Base-by-base conservation (phyloP, 129 eudicot species). In the Kitagawia praeruptora region DNA sequence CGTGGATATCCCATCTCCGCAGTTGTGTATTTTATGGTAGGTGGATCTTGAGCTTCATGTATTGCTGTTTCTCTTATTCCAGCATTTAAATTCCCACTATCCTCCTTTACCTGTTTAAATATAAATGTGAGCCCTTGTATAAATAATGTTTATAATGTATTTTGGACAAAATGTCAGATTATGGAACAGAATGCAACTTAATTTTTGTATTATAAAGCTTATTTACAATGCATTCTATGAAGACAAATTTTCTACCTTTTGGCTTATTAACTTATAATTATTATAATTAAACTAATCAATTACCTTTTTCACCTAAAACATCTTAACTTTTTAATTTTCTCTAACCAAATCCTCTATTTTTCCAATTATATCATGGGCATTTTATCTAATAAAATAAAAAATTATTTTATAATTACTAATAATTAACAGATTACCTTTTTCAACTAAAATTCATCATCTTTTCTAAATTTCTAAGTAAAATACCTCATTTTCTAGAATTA, bases 21-120 rank as follows among this genome's bases (percentile, higher is more conserved):
- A 27, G 74, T 13, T 54, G 61, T 18, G 78, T 82, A 79, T 78
- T 78, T 77, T 16, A 6, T 6, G 23, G 42, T 76, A 25, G 61
- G 56, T 27, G 70, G 44, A 21, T 77, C 80, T 77, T 82, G 81
- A 74, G 80, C 48, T 80, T 56, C 76, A 75, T 11, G 39, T 18
- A 39, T 69, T 48, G 45, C 37, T 49, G 77, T 70, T 79, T 42
- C 49, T 27, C 58, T 9, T 40, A 63, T 47, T 14, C 39, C 47
- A 34, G 67, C 80, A 67, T 37, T 47, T 42, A 64, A 63, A 27
- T 63, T 78, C 51, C 49, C 69, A 38, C n/a, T 40, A 42, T 75
- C 41, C 61, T 39, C 71, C 27, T 77, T 63, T 47, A 82, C 89
- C 94, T 89, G 87, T 81, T 67, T 66, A n/a, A 39, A 73, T 70